These are phyloP conservation scores for Diaporthe capsici DNA, from an alignment of 2,329 filamentous ascomycete species.

Conservation along the genomic window DNA sequence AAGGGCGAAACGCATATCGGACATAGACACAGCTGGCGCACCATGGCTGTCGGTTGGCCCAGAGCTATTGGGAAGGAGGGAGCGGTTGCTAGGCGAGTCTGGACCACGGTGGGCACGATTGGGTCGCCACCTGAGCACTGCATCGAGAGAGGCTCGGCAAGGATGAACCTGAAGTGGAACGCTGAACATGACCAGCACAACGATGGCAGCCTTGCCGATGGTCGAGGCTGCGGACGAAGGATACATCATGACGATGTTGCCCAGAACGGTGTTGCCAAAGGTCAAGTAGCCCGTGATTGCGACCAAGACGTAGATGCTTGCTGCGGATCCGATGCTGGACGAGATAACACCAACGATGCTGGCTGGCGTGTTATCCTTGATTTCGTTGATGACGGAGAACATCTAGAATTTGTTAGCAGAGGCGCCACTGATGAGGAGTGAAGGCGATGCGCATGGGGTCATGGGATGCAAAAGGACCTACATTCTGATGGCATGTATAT, in stretches of 20 bases:
- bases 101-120: constrained; percentile 57
- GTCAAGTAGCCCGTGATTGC: constrained; percentile 96
- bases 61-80: constrained; percentile 56
- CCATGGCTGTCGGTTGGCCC: constrained; percentile 62
- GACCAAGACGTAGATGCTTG: constrained; percentile 88
- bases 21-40: constrained; percentile 75
- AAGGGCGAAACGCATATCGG: constrained; percentile 88
- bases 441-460: constrained; percentile 11
- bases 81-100: constrained; percentile 58
- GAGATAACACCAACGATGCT: constrained; percentile 84
- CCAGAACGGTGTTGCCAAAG: constrained; percentile 89
- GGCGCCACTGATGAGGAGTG: background rate
- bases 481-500: constrained; percentile 99
- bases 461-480: constrained; percentile 56
- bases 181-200: constrained; percentile 95
- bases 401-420: constrained; percentile 71
- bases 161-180: constrained; percentile 97
- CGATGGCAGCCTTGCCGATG: constrained; percentile 94
- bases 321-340: constrained; percentile 90
- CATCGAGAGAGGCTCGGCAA: constrained; percentile 94
- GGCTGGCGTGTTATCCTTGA: constrained; percentile 83
- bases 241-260: constrained; percentile 96
- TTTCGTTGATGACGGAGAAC: constrained; percentile 98
- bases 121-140: constrained; percentile 93
- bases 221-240: constrained; percentile 85